Evolutionary conservation across 441 rosid genomes (phyloP).

Genomic region (Pelargonium citronellum): DNA sequence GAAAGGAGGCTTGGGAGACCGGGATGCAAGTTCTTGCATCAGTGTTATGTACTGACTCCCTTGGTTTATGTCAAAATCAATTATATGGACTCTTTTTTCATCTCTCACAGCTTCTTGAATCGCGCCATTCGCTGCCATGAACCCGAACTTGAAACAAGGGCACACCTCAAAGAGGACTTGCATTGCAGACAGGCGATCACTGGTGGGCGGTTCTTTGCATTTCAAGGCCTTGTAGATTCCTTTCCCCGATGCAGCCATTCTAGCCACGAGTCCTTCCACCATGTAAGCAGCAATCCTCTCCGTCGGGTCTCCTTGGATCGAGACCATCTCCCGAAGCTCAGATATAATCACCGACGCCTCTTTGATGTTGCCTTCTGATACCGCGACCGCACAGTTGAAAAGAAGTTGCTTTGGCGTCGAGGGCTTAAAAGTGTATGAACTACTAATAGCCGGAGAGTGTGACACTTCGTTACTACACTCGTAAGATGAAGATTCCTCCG

Average conservation of each 20-base stretch:
- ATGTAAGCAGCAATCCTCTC: constrained; percentile 95
- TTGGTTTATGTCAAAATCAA: constrained; percentile 93
- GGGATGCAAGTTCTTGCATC: constrained; percentile 57
- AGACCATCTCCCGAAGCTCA: constrained; percentile 70
- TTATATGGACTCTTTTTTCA: constrained; percentile 72
- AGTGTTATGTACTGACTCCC: constrained; percentile 89
- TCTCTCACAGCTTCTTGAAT: constrained; percentile 72
- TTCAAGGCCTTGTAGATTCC: constrained; percentile 74
- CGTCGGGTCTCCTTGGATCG: constrained; percentile 90
- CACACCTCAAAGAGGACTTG: constrained; percentile 95
- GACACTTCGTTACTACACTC: background rate
- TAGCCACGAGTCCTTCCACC: constrained; percentile 97
- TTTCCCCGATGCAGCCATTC: constrained; percentile 85
- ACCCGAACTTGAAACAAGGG: constrained; percentile 95
- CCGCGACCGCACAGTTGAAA: constrained; percentile 61
- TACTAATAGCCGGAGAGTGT: background rate
- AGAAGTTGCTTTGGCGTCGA: constrained; percentile 59
- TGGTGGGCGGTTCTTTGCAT: constrained; percentile 97
- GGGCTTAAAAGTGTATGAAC: background rate
- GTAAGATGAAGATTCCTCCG: background rate
- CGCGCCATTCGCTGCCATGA: constrained; percentile 82
- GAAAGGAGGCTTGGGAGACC: constrained; percentile 45
- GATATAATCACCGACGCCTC: constrained; percentile 61
- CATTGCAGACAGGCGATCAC: constrained; percentile 96
- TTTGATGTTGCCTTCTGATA: constrained; percentile 58